Evolutionary conservation across 345 rosid species (phyloP).

Genomic region (Alliaria petiolata): DNA sequence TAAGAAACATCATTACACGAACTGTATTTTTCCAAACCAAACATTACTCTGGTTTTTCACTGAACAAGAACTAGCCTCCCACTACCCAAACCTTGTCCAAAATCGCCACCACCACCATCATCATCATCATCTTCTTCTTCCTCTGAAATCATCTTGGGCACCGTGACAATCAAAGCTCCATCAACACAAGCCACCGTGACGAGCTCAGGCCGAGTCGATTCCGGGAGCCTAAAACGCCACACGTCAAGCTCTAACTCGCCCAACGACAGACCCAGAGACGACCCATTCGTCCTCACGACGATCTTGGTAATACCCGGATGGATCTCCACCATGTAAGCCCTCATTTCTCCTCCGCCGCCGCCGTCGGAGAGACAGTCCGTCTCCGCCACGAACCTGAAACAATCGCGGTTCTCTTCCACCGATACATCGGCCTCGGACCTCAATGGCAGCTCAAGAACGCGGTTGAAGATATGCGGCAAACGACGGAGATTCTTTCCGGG

Average conservation of each 20-base stretch:
- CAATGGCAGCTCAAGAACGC: slow-evolving; percentile 89
- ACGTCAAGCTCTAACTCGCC: slow-evolving; percentile 82
- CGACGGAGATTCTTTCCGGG: slow-evolving; percentile 80
- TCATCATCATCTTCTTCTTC: slow-evolving; percentile 29
- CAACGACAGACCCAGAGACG: slow-evolving; percentile 50
- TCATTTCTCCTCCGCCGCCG: slow-evolving; percentile 46
- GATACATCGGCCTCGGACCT: slow-evolving; percentile 81
- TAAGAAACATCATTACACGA: slow-evolving; percentile 8
- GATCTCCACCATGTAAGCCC: slow-evolving; percentile 79
- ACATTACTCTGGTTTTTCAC: slow-evolving; percentile 18
- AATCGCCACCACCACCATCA: slow-evolving; percentile 31
- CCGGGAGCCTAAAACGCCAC: slow-evolving; percentile 93
- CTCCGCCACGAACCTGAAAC: slow-evolving; percentile 82
- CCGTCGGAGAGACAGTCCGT: slow-evolving; percentile 47
- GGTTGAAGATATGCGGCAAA: slow-evolving; percentile 90
- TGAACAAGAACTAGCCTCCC: slow-evolving; percentile 91
- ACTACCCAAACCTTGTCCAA: slow-evolving; percentile 75
- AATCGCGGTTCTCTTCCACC: slow-evolving; percentile 69
- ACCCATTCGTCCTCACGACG: slow-evolving; percentile 69
- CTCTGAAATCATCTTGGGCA: slow-evolving; percentile 60
- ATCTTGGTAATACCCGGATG: slow-evolving; percentile 87
- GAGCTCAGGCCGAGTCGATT: slow-evolving; percentile 85
- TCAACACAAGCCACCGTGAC: slow-evolving; percentile 69
- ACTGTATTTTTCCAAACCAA: neutral
- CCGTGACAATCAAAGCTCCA: slow-evolving; percentile 83